phyloP scores from a whole-genome alignment of 768 basidiomycete genomes.

The Kondoa subrosea region DNA sequence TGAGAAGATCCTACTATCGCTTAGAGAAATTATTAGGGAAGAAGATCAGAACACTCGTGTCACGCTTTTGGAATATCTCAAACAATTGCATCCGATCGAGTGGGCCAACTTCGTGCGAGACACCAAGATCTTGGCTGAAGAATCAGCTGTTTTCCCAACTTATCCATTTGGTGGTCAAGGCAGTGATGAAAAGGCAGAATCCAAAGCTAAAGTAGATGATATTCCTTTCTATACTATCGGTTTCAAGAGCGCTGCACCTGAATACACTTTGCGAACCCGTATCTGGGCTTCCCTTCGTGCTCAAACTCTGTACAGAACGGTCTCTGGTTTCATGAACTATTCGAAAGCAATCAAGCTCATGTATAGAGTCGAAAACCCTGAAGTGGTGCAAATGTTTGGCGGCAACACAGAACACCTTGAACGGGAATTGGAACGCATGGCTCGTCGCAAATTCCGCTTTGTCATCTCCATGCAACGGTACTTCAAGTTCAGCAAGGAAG shows the following conservation, averaged over 20 bases:
- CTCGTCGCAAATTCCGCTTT: slow-evolving; percentile 95
- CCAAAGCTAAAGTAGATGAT: slow-evolving; percentile 53
- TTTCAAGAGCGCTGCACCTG: slow-evolving; percentile 95
- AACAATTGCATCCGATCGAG: slow-evolving; percentile 91
- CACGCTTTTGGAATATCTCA: slow-evolving; percentile 90
- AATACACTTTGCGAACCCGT: slow-evolving; percentile 93
- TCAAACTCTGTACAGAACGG: slow-evolving; percentile 94
- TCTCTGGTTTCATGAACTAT: slow-evolving; percentile 99
- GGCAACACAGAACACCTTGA: slow-evolving; percentile 95
- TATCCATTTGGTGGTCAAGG: slow-evolving; percentile 45
- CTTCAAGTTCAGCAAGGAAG: slow-evolving; percentile 98
- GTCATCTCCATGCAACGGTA: slow-evolving; percentile 98
- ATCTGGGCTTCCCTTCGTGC: slow-evolving; percentile 99
- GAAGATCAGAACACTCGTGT: slow-evolving; percentile 95
- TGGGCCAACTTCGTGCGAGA: slow-evolving; percentile 99
- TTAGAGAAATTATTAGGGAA: slow-evolving; percentile 96
- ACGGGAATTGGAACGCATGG: slow-evolving; percentile 91
- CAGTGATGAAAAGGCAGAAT: slow-evolving; percentile 52
- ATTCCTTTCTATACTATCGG: slow-evolving; percentile 96
- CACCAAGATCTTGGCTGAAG: slow-evolving; percentile 95
- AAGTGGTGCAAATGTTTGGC: slow-evolving; percentile 91
- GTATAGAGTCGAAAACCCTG: slow-evolving; percentile 98
- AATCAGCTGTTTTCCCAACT: slow-evolving; percentile 55
- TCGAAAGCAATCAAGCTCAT: slow-evolving; percentile 97
- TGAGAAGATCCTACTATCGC: slow-evolving; percentile 92